Evolutionary conservation across 2,329 filamentous ascomycete genomes (phyloP), one percentile per base, ranked within the genome.

Genomic region (Camptophora hylomeconis): DNA sequence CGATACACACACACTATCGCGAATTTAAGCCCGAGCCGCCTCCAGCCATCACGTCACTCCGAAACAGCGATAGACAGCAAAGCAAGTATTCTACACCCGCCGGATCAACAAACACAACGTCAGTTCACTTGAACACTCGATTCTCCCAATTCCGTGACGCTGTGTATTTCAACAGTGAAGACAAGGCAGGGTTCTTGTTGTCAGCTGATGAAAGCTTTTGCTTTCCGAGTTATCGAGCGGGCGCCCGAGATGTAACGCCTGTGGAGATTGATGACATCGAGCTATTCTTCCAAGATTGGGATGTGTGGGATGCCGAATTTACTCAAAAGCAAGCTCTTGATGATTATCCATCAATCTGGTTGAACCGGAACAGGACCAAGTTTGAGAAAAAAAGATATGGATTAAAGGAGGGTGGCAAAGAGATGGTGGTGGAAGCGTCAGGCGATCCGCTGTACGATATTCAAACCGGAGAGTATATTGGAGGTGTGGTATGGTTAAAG

Each of bases 211-310:
- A 26, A 5, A 26, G 11, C 7, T 26, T 7, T 6, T 26, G 24
- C 24, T 26, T 15, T 17, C 24, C 24, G 5, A 26, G 13, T 15
- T 13, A 5, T n/a, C 14, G 11, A 12, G 14, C 9, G 9, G 13
- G 24, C 7, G 19, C 7, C 5, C 11, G 14, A 5, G 6, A 13
- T 26, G 24, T 26, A 10, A 15, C 24, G 11, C 24, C 24, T 11
- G 24, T 26, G 5, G 24, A 26, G 12, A 26, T 26, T 26, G 24
- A 26, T 15, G 24, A 26, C 13, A 5, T 26, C 5, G 24, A 26
- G 13, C 10, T 26, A 13, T 26, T 26, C 14, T 26, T 26, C 24
- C n/a, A 13, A 5, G 14, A 17, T 14, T 26, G 24, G 24, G 24
- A 26, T 7, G 14, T 26, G 13, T 26, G 11, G 11, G 12, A 7